phyloP scores from a whole-genome alignment of 805 yeast genomes.

The Henningerozyma blattae region DNA sequence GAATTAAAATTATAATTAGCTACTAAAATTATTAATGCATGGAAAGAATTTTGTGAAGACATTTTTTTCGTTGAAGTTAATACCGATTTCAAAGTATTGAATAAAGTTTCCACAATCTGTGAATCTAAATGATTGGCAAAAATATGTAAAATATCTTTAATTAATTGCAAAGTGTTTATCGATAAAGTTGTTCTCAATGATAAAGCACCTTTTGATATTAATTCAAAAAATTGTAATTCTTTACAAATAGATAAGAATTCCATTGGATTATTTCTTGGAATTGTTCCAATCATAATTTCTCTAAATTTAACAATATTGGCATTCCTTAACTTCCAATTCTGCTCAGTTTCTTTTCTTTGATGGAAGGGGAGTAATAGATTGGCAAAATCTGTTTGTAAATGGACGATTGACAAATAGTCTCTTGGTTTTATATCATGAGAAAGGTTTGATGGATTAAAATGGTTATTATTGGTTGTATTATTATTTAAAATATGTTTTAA shows the following conservation, averaged over 20 bases:
- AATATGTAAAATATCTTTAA: slow-evolving; percentile 44
- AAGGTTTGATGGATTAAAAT: not conserved
- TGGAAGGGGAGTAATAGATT: slow-evolving; percentile 33
- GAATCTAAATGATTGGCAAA: slow-evolving; percentile 20
- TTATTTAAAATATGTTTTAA: slow-evolving; percentile 1
- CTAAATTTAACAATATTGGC: slow-evolving; percentile 45
- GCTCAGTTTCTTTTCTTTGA: slow-evolving; percentile 68
- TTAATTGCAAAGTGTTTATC: slow-evolving; percentile 58
- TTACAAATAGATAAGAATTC: slow-evolving; percentile 25
- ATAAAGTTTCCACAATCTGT: slow-evolving; percentile 23
- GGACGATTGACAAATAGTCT: slow-evolving; percentile 5
- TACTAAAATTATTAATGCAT: slow-evolving; percentile 37
- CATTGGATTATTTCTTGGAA: slow-evolving; percentile 26
- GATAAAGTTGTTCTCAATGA: slow-evolving; percentile 82
- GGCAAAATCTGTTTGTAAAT: slow-evolving; percentile 19
- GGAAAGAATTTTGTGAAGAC: slow-evolving; percentile 25
- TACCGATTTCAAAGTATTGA: slow-evolving; percentile 21
- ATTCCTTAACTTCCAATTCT: slow-evolving; percentile 75
- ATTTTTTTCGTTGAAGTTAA: slow-evolving; percentile 30
- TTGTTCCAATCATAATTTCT: slow-evolving; percentile 45
- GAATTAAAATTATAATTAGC: slow-evolving; percentile 37
- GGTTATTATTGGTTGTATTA: not conserved
- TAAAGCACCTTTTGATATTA: slow-evolving; percentile 49
- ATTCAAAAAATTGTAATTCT: slow-evolving; percentile 37
- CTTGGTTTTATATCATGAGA: not conserved